Evolutionary conservation across 1,139 yeast genomes (phyloP), one percentile per base, ranked within the genome.

Genomic region (Saccharomyces uvarum): DNA sequence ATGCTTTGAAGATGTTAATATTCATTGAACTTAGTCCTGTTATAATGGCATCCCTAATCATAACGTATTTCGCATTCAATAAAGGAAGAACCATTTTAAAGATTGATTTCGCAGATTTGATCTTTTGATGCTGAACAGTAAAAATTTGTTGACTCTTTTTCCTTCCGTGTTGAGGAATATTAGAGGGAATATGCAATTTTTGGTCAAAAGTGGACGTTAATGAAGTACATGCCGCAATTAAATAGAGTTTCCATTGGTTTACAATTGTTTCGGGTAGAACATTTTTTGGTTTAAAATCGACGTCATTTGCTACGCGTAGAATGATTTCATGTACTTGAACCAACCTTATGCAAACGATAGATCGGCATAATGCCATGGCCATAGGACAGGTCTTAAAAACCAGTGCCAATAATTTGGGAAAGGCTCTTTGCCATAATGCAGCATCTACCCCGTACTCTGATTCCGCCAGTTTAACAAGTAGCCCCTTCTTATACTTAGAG

Each of bases 361-460:
- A 86, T 14, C 99, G 81, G 61, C 97, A 89, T 58, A 93, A 76
- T 0, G 98, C 99, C 66, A 93, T 90, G 0, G 97, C 95, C 69
- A 93, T 85, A 0, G 99, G 98, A 65, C 96, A 91, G 53, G 77
- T 79, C 57, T 84, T 89, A 61, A 88, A 90, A 59, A 95, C 82
- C 2, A 83, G 77, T 47, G 80, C 83, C 50, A 93, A 73, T 4
- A 95, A 73, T 49, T 79, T 80, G 1, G 98, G 98, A 64, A 87
- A 91, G 1, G 86, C 79, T 61, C 96, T 80, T 63, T 91, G 85
- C 99, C 99, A 95, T 26, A 95, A 74, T 0, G 99, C 96, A 1
- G 96, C 84, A 69, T 95, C 99, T 8, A 93, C 91, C 2, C 98
- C 97, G 65, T 90, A 87, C 58, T 88, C 96, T 1, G 96, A 87